Evolutionary conservation across 306 rosid genomes (phyloP), one percentile per base, ranked within the genome.

Genomic region (Casuarina cunninghamiana): DNA sequence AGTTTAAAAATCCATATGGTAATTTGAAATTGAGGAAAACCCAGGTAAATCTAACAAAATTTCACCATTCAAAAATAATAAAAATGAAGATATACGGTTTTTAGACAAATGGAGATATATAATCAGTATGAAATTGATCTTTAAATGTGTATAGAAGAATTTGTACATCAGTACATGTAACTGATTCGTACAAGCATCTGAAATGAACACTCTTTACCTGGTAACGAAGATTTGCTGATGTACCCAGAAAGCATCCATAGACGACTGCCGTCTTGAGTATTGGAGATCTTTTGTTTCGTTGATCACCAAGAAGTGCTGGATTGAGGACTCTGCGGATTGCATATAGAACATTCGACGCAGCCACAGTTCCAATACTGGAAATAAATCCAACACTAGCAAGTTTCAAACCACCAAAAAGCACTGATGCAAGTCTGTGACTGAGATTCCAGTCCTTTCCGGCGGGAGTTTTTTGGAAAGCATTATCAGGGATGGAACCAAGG

Each of bases 401-500:
- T 77, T 95, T 95, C 75, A 95, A 49, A 54, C 98, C 98, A 55
- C 97, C 97, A 82, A 95, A 87, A 82, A 95, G 48, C 63, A 95
- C 96, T 13, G 98, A 91, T 75, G 95, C 97, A 53, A 95, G 71
- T 87, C 98, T 88, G 79, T 89, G 92, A 79, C 84, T 86, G 86
- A 92, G 79, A 75, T 87, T 83, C 98, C 97, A 95, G 79, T 95
- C 82, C 82, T 80, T 91, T 81, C 98, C 98, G 12, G 63, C 97
- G 39, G 86, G 88, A 83, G 71, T 92, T 83, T 91, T 95, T 79
- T 95, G 98, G 82, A 95, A 95, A 41, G 98, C 98, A 84, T 95
- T 95, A 80, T 92, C 98, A 26, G 98, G 98, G 77, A 95, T 95
- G 80, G 97, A 90, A 16, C 97, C 97, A 74, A 94, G 93, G 77